Base-by-base conservation (phyloP, 805 yeast genomes). In the Starmerella apicola region DNA sequence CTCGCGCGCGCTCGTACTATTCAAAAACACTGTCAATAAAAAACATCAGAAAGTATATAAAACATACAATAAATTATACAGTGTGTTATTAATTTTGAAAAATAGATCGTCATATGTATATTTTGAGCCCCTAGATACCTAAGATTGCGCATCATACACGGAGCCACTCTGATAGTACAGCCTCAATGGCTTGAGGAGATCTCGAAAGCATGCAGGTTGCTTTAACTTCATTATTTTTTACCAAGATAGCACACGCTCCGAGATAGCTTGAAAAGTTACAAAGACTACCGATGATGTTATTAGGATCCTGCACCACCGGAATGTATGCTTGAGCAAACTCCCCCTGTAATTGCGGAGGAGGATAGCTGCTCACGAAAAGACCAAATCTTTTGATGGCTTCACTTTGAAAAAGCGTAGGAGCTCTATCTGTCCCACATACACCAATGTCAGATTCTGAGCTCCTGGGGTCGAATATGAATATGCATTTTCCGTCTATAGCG, bases 211-310 rank as follows among this genome's bases (percentile, higher is more conserved):
- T 38, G 19, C 39, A 29, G n/a, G 55, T 49, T 4, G 52, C 44
- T 28, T 41, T 41, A 10, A 51, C 50, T 34, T 49, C 51, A 22
- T 46, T 41, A 32, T 51, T 41, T 15, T 51, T 54, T 10, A 58
- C 48, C 32, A 49, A 44, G 12, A 58, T 60, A 8, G 59, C 43
- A 3, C 60, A 56, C 9, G 63, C 60, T 3, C 63, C 63, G n/a
- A 57, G 39, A 3, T 59, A 60, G 27, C 53, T 55, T 24, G 53
- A 28, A 16, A 53, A 60, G 3, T 56, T 44, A 36, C 60, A 56
- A 35, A 50, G 51, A 16, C 38, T 36, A 7, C 58, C 62, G 4
- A 59, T 51, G 8, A 44, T 43, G 3, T 52, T 54, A 1, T 29
- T 17, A 9, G 46, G 48, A 42, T 58, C 62, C 34, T 46, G 46